Evolutionary conservation across 2,329 filamentous ascomycete species (phyloP), one percentile per base, ranked within the genome.

Genomic region (Neospermospora avenae): DNA sequence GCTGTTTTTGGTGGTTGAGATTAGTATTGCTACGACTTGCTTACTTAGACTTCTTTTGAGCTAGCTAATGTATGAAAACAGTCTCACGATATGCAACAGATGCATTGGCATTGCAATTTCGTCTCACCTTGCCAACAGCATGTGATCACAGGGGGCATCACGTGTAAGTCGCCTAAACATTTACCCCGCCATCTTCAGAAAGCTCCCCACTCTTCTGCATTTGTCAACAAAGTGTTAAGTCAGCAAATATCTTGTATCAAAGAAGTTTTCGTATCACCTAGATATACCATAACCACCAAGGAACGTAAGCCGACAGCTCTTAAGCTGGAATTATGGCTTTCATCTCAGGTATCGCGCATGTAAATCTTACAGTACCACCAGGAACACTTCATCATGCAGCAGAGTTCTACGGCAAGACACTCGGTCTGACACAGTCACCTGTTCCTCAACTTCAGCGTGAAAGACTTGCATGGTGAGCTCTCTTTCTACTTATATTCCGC

Each of bases 331-430:
- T 6, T 34, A 61, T 61, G 59, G 46, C 44, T 44, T 34, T 68
- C 61, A 84, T 85, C 67, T 75, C 77, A 39, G 79, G 80, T 37
- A 74, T 85, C 55, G 79, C 80, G 2, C 82, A 85, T 72, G 74
- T 86, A 62, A 86, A 86, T 68, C 74, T 86, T 49, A 77, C 80
- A n/a, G 80, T 86, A 10, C 82, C 83, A 0, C 68, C 70, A 0
- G 80, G 77, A 58, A 83, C 81, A 0, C 75, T 86, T 34, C 73
- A 76, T 20, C 74, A 76, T 11, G 83, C 84, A 2, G 72, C 75
- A 20, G 75, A 75, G 10, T 86, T 86, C 73, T 86, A 86, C 72
- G 77, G 73, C 58, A 69, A 72, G 1, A 86, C 83, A 0, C 76
- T 87, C 0, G 83, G 82, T 13, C 76, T 88, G 4, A 78, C 73